phyloP scores from a whole-genome alignment of 352 stramenopile species.

The Globisporangium cylindrosporum region DNA sequence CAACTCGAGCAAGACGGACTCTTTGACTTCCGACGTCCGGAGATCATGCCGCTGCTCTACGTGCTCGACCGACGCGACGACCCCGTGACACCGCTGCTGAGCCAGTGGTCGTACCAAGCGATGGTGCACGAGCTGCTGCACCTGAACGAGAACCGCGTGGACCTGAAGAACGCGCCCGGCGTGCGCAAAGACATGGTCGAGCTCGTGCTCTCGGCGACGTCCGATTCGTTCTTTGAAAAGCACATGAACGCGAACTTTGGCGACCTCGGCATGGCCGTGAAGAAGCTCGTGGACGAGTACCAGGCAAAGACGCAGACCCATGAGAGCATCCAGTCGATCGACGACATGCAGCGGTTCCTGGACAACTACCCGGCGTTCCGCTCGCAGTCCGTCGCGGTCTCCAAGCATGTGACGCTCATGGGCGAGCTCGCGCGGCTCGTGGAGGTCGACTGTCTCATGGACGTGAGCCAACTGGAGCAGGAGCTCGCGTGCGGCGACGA shows the following conservation, averaged over 20 bases:
- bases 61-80: slow-evolving; percentile 98
- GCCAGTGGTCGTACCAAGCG: slow-evolving; percentile 97
- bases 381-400: slow-evolving; percentile 95
- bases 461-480: slow-evolving; percentile 98
- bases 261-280: slow-evolving; percentile 93
- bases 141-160: slow-evolving; percentile 97
- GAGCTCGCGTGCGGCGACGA: slow-evolving; percentile 86
- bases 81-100: slow-evolving; percentile 97
- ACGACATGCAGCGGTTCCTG: slow-evolving; percentile 99
- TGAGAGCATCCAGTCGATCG: slow-evolving; percentile 87
- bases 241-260: slow-evolving; percentile 99
- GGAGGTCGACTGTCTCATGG: slow-evolving; percentile 95
- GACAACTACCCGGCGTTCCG: slow-evolving; percentile 97
- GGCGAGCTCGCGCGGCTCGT: slow-evolving; percentile 96
- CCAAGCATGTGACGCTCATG: slow-evolving; percentile 99
- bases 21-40: slow-evolving; percentile 95
- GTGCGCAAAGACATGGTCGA: slow-evolving; percentile 97
- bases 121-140: slow-evolving; percentile 99
- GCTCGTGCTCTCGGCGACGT: slow-evolving; percentile 94
- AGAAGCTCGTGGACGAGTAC: slow-evolving; percentile 93
- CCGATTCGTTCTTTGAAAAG: slow-evolving; percentile 96
- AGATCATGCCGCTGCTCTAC: slow-evolving; percentile 84
- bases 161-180: slow-evolving; percentile 92
- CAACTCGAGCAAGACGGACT: slow-evolving; percentile 93
- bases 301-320: slow-evolving; percentile 81